Evolutionary conservation across 129 eudicot genomes (phyloP).

Genomic region (Saposhnikovia divaricata): DNA sequence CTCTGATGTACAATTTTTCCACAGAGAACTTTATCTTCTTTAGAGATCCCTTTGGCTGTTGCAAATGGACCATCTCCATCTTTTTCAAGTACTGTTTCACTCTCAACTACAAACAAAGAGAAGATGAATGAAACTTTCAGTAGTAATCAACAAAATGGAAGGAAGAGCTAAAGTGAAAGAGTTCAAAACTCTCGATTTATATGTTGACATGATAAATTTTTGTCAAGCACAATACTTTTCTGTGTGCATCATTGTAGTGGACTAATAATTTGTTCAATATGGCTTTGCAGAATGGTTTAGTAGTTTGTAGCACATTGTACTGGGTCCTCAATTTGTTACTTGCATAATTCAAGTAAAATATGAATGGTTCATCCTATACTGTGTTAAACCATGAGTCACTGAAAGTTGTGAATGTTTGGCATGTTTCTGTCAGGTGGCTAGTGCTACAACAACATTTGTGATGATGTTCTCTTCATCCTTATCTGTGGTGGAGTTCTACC

Average conservation of each 20-base stretch:
- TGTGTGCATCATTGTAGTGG: background rate
- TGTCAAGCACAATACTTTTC: background rate
- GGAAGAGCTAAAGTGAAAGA: conserved; percentile 23
- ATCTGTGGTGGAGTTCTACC: conserved; percentile 94
- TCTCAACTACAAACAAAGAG: conserved; percentile 31
- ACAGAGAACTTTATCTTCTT: conserved; percentile 90
- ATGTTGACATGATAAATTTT: background rate
- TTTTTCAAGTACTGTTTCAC: conserved; percentile 26
- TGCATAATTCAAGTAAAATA: background rate
- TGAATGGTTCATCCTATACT: background rate
- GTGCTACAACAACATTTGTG: conserved; percentile 95
- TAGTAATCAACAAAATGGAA: conserved; percentile 38
- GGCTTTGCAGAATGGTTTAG: conserved; percentile 53
- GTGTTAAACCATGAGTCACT: background rate
- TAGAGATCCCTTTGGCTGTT: conserved; percentile 89
- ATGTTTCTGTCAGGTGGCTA: conserved; percentile 58
- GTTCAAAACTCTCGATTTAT: background rate
- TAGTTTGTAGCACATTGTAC: conserved; percentile 55
- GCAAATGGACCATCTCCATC: conserved; percentile 52
- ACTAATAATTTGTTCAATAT: conserved; percentile 2
- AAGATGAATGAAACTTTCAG: conserved; percentile 24
- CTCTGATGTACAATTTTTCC: conserved; percentile 1
- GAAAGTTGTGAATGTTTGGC: background rate
- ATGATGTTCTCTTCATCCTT: conserved; percentile 93
- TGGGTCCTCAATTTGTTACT: conserved; percentile 68